Evolutionary conservation across 306 rosid species (phyloP).

Genomic region (Mimosa pudica): DNA sequence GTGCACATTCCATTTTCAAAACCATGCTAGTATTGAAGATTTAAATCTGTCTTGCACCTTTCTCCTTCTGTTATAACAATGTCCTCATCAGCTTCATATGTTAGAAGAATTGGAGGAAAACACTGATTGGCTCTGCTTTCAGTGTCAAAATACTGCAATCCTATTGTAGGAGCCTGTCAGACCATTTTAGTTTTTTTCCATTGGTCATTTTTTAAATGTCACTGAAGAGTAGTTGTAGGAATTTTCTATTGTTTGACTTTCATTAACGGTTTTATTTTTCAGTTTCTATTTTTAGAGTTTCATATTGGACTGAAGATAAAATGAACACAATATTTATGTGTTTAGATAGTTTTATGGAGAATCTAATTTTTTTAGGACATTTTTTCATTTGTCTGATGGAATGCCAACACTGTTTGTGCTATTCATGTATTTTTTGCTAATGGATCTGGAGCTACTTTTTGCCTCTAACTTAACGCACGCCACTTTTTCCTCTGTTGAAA

Average conservation of each 20-base stretch:
- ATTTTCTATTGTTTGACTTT: neutral
- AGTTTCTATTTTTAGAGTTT: neutral
- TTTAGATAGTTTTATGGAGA: neutral
- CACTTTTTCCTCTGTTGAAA: slow-evolving; percentile 49
- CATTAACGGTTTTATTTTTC: neutral
- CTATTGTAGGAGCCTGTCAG: neutral
- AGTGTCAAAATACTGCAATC: neutral
- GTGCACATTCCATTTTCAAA: neutral
- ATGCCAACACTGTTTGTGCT: neutral
- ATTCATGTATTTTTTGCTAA: neutral
- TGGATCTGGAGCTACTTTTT: slow-evolving; percentile 19
- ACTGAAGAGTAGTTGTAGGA: neutral
- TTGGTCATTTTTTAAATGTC: neutral
- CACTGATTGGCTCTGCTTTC: neutral
- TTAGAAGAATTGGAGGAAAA: neutral
- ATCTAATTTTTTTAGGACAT: neutral
- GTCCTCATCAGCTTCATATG: neutral
- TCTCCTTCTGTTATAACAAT: neutral
- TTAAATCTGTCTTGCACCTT: neutral
- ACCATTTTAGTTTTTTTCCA: neutral
- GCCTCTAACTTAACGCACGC: slow-evolving; percentile 33
- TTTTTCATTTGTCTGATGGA: slow-evolving; percentile 4
- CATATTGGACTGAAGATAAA: neutral
- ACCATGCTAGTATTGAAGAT: neutral
- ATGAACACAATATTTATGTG: neutral